Base-by-base conservation (phyloP, 805 yeast species). In the Saccharomyces eubayanus region DNA sequence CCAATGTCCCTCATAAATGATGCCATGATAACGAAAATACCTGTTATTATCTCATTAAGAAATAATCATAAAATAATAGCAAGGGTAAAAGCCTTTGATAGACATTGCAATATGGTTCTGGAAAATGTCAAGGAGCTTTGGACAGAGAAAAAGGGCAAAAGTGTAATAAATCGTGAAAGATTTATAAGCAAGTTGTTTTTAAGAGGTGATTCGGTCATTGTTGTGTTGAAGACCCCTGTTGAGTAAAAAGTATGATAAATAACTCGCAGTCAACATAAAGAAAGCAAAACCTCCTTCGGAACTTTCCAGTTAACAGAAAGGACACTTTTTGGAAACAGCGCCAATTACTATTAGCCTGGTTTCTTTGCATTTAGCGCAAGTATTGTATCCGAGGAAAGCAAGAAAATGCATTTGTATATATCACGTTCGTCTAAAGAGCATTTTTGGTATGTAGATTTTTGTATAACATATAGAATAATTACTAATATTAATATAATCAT, bases 131-230 rank as follows among this genome's bases (percentile, higher is more conserved):
- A 87, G 68, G 99, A 94, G 66, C 74, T 86, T 49, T 75, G 82
- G 60, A 81, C 83, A 51, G 96, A 94, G 5, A 86, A 85, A 64
- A 82, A 81, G 60, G 84, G 85, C 52, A 82, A 85, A 62, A 77
- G 84, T 5, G 77, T 82, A 14, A 55, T 62, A 2, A 75, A 85
- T 54, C 77, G 80, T 59, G 94, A 87, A 64, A 74, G 98, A 62
- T 94, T 89, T 66, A 82, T 92, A 3, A 81, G 90, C 55, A 94
- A 94, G 71, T 76, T 94, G 80, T 94, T 94, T 65, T 74, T 94
- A 43, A 79, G 99, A 71, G 99, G 99, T 1, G 99, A 94, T 70
- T 87, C 96, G 0, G 96, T 94, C 21, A 87, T 94, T 53, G 84
- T 94, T 31, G 83, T 94, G 6, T 75, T 88, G 60, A 83, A 81